Evolutionary conservation across 139 green algal species (phyloP), one percentile per base, ranked within the genome.

Genomic region (Asterochloris erici): DNA sequence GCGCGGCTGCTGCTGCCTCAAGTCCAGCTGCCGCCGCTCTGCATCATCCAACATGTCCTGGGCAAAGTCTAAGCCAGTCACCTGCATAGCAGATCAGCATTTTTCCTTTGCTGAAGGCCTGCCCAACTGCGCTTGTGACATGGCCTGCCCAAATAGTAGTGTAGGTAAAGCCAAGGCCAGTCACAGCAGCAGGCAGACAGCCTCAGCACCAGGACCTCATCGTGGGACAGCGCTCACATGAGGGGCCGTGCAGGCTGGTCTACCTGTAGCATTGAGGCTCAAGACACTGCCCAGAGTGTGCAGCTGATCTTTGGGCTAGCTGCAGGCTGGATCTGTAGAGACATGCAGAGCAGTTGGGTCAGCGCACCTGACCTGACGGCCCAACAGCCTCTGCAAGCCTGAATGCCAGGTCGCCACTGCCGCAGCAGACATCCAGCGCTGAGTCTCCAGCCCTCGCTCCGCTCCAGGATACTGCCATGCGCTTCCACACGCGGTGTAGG

Each of bases 401-500:
- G 17, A 97, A 88, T 0, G 96, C 92, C 10, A 99, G 79, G 89
- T 99, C 97, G 0, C 97, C 97, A 54, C 89, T 96, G 71, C 97
- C 97, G 83, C 95, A 98, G 90, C 96, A 99, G 26, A 98, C 91
- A 83, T 99, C 97, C 38, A 98, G 87, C 9, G 86, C 93, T 0
- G 29, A 61, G 38, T 89, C 76, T 0, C 95, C 95, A 14, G 77
- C 73, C 21, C 23, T 47, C 1, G 92, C 94, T 10, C 89, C 83
- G n/a, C 76, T 90, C 94, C 94, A 99, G 78, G 95, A 94, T 12
- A 98, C 96, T 11, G 95, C 88, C 92, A 95, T 96, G 27, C 92
- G 87, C 91, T 99, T 99, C 96, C 96, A 99, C 19, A 98, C 88
- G 17, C 91, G 89, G 85, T 99, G 97, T 84, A 97, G 91, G 11